Conservation (phyloP, 2,329 filamentous ascomycete species). For the Alternaria triticina region DNA sequence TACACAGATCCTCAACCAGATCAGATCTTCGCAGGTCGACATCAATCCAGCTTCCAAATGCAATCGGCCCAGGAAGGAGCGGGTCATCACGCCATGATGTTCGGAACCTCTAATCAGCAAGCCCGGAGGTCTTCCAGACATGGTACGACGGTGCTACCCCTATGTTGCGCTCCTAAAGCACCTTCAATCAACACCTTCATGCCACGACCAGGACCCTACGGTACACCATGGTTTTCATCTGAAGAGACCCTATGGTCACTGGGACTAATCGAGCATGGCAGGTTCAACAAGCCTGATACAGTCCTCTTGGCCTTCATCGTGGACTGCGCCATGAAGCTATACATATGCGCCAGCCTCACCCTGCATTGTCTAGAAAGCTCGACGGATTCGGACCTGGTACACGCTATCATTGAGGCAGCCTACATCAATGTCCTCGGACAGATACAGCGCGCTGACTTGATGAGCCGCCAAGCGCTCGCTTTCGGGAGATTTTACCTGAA, state of each 20-base stretch:
- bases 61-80: not conserved
- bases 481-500: not conserved
- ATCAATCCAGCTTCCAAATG: not conserved
- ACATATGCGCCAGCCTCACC: not conserved
- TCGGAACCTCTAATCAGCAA: not conserved
- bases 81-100: not conserved
- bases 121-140: not conserved
- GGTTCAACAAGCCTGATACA: not conserved
- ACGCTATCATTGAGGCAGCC: not conserved
- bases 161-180: not conserved
- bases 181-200: not conserved
- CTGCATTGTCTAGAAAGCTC: not conserved
- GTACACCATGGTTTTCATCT: not conserved
- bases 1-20: not conserved
- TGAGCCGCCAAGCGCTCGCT: not conserved
- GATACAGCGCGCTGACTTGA: not conserved
- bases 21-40: not conserved
- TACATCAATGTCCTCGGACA: not conserved
- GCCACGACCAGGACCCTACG: not conserved
- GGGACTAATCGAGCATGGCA: not conserved
- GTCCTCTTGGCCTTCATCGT: conserved; percentile 2
- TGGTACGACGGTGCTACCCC: not conserved
- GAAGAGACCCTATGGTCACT: not conserved
- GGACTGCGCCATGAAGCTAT: conserved; percentile 5
- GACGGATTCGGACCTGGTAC: not conserved